Evolutionary conservation across 139 green algal species (phyloP).

Genomic region (Chlamydomonas schloesseri): DNA sequence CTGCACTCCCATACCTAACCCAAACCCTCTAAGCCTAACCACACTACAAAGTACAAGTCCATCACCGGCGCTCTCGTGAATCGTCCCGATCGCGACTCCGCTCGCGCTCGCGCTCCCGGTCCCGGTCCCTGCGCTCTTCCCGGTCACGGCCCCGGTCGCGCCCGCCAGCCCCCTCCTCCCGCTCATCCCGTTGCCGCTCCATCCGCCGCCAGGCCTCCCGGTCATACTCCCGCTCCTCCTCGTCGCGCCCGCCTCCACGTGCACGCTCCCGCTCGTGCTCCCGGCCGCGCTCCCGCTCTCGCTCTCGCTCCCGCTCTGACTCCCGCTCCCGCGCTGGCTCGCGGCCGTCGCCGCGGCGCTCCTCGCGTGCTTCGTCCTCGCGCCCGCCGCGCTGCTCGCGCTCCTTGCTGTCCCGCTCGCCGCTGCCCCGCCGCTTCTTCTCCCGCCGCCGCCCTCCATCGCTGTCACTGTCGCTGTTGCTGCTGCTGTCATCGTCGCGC

Average conservation of each 20-base stretch:
- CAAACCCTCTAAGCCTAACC: too few relatives aligned
- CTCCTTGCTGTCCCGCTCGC: not conserved
- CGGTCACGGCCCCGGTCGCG: not conserved
- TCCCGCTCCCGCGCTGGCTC: not conserved
- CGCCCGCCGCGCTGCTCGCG: not conserved
- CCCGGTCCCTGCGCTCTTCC: not conserved
- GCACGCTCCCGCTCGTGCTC: conserved; percentile 1
- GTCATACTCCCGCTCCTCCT: not conserved
- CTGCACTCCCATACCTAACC: too few relatives aligned
- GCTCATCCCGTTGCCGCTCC: not conserved
- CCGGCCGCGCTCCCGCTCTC: not conserved
- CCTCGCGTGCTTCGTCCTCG: not conserved
- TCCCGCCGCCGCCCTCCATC: not conserved
- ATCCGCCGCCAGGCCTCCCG: not conserved
- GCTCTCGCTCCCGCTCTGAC: not conserved
- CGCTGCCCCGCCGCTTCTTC: not conserved
- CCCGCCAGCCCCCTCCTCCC: too few relatives aligned
- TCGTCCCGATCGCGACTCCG: not conserved
- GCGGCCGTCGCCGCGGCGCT: not conserved
- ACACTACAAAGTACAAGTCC: too few relatives aligned
- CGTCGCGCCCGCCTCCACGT: not conserved
- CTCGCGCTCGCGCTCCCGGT: not conserved
- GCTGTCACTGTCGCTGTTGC: not conserved
- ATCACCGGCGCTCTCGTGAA: too few relatives aligned
- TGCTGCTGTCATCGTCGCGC: not conserved